Evolutionary conservation across 202 grass and related monocot genomes (phyloP).

Genomic region (Schoenoplectus tabernaemontani): DNA sequence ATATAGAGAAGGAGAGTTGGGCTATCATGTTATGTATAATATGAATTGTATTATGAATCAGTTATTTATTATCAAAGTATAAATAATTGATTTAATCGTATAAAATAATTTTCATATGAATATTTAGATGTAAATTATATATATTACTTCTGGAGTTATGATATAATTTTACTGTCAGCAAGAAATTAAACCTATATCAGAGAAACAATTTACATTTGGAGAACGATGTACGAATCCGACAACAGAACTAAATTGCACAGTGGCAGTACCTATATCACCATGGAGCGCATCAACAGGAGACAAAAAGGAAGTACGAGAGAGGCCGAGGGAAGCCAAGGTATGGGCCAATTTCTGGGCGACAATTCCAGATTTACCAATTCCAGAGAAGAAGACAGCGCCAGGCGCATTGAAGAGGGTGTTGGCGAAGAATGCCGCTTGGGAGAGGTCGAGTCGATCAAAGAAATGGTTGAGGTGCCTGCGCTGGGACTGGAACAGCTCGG

Average conservation of each 20-base stretch:
- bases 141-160: too few relatives aligned
- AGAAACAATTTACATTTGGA: background rate
- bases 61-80: too few relatives aligned
- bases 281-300: slow-evolving; percentile 37
- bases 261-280: slow-evolving; percentile 24
- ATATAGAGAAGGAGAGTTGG: too few relatives aligned
- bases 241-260: background rate
- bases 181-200: too few relatives aligned
- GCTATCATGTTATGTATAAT: too few relatives aligned
- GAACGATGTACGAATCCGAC: background rate
- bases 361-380: slow-evolving; percentile 33
- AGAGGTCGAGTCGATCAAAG: slow-evolving; percentile 30
- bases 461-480: slow-evolving; percentile 24
- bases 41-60: too few relatives aligned
- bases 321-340: slow-evolving; percentile 31
- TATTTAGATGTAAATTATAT: too few relatives aligned
- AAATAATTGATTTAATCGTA: too few relatives aligned
- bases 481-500: slow-evolving; percentile 16
- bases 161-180: too few relatives aligned
- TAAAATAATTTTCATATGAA: too few relatives aligned
- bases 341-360: slow-evolving; percentile 39
- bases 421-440: slow-evolving; percentile 26
- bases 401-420: slow-evolving; percentile 28
- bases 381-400: slow-evolving; percentile 37
- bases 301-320: slow-evolving; percentile 29